Conservation (phyloP, 345 rosid genomes). For the Populus euphratica region DNA sequence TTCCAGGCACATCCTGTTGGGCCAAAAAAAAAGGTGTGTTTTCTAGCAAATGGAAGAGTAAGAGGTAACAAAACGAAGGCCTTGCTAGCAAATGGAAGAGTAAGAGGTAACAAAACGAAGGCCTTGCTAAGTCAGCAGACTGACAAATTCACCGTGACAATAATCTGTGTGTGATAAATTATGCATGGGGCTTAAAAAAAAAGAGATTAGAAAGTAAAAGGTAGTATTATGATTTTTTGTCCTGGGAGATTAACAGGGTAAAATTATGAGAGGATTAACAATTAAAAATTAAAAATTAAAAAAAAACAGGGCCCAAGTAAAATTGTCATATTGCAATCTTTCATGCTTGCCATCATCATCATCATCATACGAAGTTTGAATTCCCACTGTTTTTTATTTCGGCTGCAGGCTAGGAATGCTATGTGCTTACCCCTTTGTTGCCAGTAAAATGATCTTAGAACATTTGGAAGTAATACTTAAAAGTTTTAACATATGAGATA, state of each 20-base stretch:
- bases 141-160: not conserved
- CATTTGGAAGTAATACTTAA: too few species aligned
- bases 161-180: not conserved
- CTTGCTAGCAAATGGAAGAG: not conserved
- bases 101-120: not conserved
- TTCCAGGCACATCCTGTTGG: conserved; percentile 1
- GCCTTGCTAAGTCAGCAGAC: not conserved
- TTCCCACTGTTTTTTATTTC: not conserved
- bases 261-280: not conserved
- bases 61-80: not conserved
- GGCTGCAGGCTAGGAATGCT: not conserved
- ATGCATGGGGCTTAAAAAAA: not conserved
- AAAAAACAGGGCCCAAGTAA: not conserved
- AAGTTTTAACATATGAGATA: too few species aligned
- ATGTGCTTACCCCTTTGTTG: not conserved
- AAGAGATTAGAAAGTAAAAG: not conserved
- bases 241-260: not conserved
- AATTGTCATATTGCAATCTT: not conserved
- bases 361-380: not conserved
- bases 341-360: not conserved
- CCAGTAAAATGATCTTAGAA: too few species aligned
- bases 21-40: not conserved
- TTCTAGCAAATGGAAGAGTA: not conserved
- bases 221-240: not conserved
- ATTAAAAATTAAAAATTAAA: not conserved